Evolutionary conservation across 2,329 filamentous ascomycete genomes (phyloP), one percentile per base, ranked within the genome.

Genomic region (Colletotrichum sp.): DNA sequence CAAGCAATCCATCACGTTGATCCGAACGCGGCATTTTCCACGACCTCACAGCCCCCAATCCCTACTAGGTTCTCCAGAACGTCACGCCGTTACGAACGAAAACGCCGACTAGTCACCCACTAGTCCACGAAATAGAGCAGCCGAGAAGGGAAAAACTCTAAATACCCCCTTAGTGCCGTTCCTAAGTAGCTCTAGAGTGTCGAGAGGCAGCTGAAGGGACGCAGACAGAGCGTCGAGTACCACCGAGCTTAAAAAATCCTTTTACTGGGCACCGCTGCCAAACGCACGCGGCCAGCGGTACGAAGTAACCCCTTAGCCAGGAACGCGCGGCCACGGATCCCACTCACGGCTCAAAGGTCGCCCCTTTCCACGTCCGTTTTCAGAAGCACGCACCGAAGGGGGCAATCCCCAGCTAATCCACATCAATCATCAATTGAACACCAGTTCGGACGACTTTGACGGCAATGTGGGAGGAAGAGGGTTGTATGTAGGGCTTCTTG

Each of bases 261-360:
- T 32, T 32, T 26, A 10, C 30, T 39, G 28, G 55, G 32, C 67
- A 71, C 59, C 21, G 18, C 36, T 60, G 62, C 39, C 55, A 72
- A 69, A 44, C 67, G 67, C 72, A 63, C 72, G 55, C 69, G 72
- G 68, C 63, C 69, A 36, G 55, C 39, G 16, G 30, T 28, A 52
- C 44, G n/a, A 21, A 52, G 3, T 13, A 1, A 12, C n/a, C n/a
- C 44, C 26, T 30, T 55, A 66, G 62, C 55, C 55, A 72, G 72
- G 55, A 72, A 75, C 72, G 69, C 72, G 63, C 69, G 72, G 68
- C 63, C 72, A 49, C 34, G 30, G 16, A 32, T 62, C 30, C 26
- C 26, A 30, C 59, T 36, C 26, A 49, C 15, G 63, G 36, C 36
- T 36, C 32, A 32, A 34, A 4, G 2, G 30, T 39, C 62, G 18